Evolutionary conservation across 306 rosid species (phyloP).

Genomic region (Rosa multiflora): DNA sequence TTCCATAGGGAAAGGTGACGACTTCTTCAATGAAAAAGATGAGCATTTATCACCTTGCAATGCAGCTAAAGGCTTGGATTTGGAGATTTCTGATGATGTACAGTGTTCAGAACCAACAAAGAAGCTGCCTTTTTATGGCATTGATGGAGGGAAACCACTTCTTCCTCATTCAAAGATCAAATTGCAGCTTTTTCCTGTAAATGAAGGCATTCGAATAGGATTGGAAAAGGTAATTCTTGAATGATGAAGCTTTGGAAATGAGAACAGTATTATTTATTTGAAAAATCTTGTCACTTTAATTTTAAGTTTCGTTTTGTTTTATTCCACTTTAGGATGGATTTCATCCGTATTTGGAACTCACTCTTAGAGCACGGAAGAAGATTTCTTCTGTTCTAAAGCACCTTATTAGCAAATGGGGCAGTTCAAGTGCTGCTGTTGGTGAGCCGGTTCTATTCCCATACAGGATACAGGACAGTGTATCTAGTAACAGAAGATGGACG

Average conservation of each 20-base stretch:
- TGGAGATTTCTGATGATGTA: constrained; percentile 16
- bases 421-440: constrained; percentile 57
- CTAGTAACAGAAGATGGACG: constrained; percentile 65
- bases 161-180: constrained; percentile 60
- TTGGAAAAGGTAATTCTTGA: constrained; percentile 65
- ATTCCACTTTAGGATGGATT: constrained; percentile 59
- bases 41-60: constrained; percentile 24
- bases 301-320: constrained; percentile 4
- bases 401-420: constrained; percentile 78
- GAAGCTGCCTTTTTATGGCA: constrained; percentile 22
- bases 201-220: constrained; percentile 55
- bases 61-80: constrained; percentile 24
- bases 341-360: constrained; percentile 81
- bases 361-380: constrained; percentile 66
- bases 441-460: constrained; percentile 66
- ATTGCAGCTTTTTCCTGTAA: constrained; percentile 78
- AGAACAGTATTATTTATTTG: constrained; percentile 2
- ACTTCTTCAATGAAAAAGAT: constrained; percentile 33
- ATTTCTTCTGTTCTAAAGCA: constrained; percentile 79
- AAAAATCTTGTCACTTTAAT: constrained; percentile 1
- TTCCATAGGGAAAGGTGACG: constrained; percentile 32
- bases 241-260: constrained; percentile 29
- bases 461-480: constrained; percentile 27
- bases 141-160: constrained; percentile 33
- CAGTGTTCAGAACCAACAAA: constrained; percentile 23